Evolutionary conservation across 768 basidiomycete genomes (phyloP), one percentile per base, ranked within the genome.

Genomic region (Pisolithus albus): DNA sequence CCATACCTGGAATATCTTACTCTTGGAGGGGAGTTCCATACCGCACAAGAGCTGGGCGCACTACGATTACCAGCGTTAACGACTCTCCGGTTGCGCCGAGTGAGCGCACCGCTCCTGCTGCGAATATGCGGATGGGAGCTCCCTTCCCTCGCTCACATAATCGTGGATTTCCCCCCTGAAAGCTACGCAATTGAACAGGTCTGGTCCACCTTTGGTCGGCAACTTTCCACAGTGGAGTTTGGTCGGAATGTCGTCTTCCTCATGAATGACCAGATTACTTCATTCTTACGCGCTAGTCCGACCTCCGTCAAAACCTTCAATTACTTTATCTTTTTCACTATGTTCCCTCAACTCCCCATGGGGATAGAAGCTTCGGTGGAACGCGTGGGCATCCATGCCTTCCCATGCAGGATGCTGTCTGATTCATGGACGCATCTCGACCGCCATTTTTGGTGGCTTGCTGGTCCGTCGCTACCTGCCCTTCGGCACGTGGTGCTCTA

Each of bases 1-100:
- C 82, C 84, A 7, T 79, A 77, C 52, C 60, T 86, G 45, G 71
- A 74, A 46, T 84, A 79, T 58, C 78, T 86, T 47, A 71, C 78
- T 53, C 63, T 85, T 19, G 79, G 78, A 21, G 82, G 81, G 24
- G 61, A 54, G 58, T 69, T 61, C 54, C 65, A 55, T 72, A 68
- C 39, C 46, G 58, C 57, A 56, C 57, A 24, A 46, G 50, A 57
- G 52, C 2, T 46, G 47, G 30, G 37, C 62, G 61, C 60, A 2
- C 55, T 81, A 34, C 60, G 59, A 19, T 70, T 86, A 34, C 72
- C 75, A 3, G 58, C 60, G 6, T 67, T 87, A 51, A 70, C 72
- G 28, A 84, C 79, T 1, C 71, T 87, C 46, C 79, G 81, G 40
- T 55, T 86, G 47, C 64, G 67, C 42, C 68, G 74, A 38, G 63